These are phyloP conservation scores for Fusarium illudens DNA, from an alignment of 2,329 filamentous ascomycete genomes.

Conservation along the genomic window DNA sequence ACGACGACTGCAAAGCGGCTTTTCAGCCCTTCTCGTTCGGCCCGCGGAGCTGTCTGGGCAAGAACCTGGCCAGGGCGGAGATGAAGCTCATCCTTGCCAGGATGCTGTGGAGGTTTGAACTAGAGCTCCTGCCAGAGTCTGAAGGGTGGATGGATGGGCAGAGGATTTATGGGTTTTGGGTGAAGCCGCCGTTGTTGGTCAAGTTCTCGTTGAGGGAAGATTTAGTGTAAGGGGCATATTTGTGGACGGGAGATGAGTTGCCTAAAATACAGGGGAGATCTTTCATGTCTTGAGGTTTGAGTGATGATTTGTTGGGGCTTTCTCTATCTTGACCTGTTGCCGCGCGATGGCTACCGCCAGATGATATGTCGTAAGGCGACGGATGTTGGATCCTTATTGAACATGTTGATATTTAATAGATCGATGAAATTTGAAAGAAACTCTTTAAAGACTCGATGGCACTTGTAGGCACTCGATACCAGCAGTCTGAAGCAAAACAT, in stretches of 20 bases:
- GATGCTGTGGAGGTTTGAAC: slow-evolving; percentile 31
- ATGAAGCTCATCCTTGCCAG: slow-evolving; percentile 27
- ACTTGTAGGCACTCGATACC: accelerated
- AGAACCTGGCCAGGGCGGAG: slow-evolving; percentile 32
- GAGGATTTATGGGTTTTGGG: slow-evolving; percentile 36
- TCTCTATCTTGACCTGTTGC: neutral
- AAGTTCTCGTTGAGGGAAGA: neutral
- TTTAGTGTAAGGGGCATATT: neutral
- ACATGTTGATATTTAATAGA: neutral
- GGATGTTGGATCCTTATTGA: too few relatives aligned
- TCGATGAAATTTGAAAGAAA: too few relatives aligned
- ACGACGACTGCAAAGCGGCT: slow-evolving; percentile 2
- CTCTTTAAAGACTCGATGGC: neutral
- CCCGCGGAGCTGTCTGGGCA: slow-evolving; percentile 27
- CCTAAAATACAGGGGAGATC: neutral
- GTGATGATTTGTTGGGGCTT: neutral
- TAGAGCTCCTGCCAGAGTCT: slow-evolving; percentile 18
- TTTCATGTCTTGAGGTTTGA: neutral
- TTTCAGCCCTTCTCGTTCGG: slow-evolving; percentile 34
- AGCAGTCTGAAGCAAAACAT: neutral
- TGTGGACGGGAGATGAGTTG: neutral
- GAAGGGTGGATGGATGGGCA: slow-evolving; percentile 26
- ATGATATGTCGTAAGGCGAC: neutral
- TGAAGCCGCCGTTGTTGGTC: slow-evolving; percentile 20
- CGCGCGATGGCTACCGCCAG: neutral